Percentiles rank a stretch among this genome's conserved stretches.
Conservation (phyloP, 2,329 filamentous ascomycete species). For the Chaetomiaceae sp. region DNA sequence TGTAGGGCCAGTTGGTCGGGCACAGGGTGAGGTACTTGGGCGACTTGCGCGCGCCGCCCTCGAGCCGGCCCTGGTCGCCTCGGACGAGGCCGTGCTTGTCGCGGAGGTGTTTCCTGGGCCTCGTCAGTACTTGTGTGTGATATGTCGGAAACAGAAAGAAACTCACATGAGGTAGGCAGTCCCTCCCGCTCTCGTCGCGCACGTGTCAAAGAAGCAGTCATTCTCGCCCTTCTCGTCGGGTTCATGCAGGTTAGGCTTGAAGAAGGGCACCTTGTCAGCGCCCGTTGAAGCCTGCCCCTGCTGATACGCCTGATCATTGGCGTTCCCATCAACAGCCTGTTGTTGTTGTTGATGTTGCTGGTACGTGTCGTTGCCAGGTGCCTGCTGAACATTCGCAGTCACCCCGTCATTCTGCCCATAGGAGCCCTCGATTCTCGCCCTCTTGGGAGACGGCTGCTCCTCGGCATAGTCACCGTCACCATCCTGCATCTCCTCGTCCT, state of each 20-base stretch:
- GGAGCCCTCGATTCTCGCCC: neutral
- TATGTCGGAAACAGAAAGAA: neutral
- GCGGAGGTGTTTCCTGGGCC: slow-evolving; percentile 9
- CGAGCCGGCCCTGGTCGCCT: slow-evolving; percentile 12
- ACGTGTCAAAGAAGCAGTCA: slow-evolving; percentile 14
- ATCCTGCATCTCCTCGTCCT: neutral
- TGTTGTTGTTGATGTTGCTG: neutral
- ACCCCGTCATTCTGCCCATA: neutral
- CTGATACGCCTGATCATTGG: neutral
- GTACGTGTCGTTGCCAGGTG: no score
- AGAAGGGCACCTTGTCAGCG: neutral
- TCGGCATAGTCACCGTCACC: neutral
- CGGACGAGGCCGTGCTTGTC: slow-evolving; percentile 14
- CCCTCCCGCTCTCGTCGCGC: neutral
- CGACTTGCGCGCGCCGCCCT: slow-evolving; percentile 4
- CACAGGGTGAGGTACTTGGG: slow-evolving; percentile 20
- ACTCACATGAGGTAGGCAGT: slow-evolving; percentile 13
- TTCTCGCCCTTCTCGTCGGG: slow-evolving; percentile 11
- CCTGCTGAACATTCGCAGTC: neutral
- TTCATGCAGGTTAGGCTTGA: slow-evolving; percentile 2
- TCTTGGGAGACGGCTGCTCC: neutral
- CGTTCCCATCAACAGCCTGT: neutral
- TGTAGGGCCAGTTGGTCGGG: slow-evolving; percentile 17
- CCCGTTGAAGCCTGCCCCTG: neutral
- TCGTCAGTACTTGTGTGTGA: neutral